A percentile compares a stretch with the other conserved stretches of the same genome.
Evolutionary conservation across 805 yeast genomes (phyloP).

Genomic region (Candida nonsorbophila): DNA sequence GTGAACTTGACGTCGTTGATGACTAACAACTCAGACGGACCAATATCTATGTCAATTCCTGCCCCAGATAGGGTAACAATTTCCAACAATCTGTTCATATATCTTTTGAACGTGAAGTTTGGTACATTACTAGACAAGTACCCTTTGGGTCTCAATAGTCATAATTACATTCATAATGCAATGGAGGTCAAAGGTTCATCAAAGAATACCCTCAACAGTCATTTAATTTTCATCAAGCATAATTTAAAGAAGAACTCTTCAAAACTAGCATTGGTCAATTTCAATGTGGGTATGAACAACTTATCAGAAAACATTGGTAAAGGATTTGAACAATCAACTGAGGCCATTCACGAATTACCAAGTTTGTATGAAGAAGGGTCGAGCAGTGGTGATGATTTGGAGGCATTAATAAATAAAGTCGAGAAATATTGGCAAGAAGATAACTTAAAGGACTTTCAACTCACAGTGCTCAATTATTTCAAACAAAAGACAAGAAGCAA

Average conservation of each 20-base stretch:
- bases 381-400: too few relatives aligned
- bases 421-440: too few relatives aligned
- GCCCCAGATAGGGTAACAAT: constrained; percentile 44
- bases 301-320: constrained; percentile 69
- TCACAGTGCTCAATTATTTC: constrained; percentile 6
- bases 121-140: constrained; percentile 34
- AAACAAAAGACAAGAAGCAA: constrained; percentile 2
- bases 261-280: constrained; percentile 38
- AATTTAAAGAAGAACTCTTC: constrained; percentile 39
- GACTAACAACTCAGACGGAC: constrained; percentile 1
- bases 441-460: too few relatives aligned
- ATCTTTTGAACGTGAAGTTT: constrained; percentile 41
- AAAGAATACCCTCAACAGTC: constrained; percentile 32
- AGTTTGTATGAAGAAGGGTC: too few relatives aligned
- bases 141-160: constrained; percentile 10
- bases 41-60: constrained; percentile 29
- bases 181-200: constrained; percentile 41
- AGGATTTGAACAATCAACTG: constrained; percentile 26
- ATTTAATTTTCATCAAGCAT: constrained; percentile 36
- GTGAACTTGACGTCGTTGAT: constrained; percentile 1
- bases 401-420: too few relatives aligned
- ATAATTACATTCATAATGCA: constrained; percentile 14
- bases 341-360: not conserved
- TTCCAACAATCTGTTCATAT: constrained; percentile 32
- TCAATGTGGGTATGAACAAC: constrained; percentile 63